phyloP scores from a whole-genome alignment of 805 yeast genomes.

The Hanseniaspora valbyensis region DNA sequence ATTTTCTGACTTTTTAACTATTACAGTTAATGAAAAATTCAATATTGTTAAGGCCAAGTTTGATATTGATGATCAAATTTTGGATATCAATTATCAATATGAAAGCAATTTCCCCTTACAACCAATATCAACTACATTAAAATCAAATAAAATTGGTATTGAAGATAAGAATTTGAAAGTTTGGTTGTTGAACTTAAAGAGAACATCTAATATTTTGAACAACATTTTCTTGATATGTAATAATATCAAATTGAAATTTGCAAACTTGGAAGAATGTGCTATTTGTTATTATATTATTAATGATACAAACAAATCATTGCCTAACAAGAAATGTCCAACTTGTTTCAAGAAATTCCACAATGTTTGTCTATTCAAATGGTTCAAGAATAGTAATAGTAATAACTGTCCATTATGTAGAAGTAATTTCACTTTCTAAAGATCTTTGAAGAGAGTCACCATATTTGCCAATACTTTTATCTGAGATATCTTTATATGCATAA shows the following conservation, averaged over 20 bases:
- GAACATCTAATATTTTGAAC: conserved; percentile 34
- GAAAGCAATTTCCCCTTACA: conserved; percentile 73
- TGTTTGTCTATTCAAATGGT: conserved; percentile 94
- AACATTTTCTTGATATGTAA: conserved; percentile 24
- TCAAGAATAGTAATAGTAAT: conserved; percentile 81
- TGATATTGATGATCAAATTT: conserved; percentile 72
- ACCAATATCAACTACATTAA: conserved; percentile 48
- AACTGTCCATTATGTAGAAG: conserved; percentile 90
- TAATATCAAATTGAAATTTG: conserved; percentile 73
- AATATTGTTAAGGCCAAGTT: conserved; percentile 65
- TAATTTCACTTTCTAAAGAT: conserved; percentile 51
- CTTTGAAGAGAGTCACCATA: conserved; percentile 81
- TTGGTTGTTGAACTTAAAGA: conserved; percentile 6
- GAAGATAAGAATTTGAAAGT: conserved; percentile 9
- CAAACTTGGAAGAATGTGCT: conserved; percentile 94
- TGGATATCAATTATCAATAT: conserved; percentile 65
- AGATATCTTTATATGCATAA: conserved; percentile 58
- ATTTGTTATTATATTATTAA: conserved; percentile 89
- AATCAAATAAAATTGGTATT: conserved; percentile 17
- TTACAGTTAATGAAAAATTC: conserved; percentile 49
- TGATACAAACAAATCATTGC: conserved; percentile 74
- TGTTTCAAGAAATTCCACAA: conserved; percentile 93
- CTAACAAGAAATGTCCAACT: conserved; percentile 76
- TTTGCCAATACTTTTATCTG: conserved; percentile 36
- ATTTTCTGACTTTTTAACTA: conserved; percentile 29